Conservation (phyloP, 768 basidiomycete species). For the Mycena capillaripes region DNA sequence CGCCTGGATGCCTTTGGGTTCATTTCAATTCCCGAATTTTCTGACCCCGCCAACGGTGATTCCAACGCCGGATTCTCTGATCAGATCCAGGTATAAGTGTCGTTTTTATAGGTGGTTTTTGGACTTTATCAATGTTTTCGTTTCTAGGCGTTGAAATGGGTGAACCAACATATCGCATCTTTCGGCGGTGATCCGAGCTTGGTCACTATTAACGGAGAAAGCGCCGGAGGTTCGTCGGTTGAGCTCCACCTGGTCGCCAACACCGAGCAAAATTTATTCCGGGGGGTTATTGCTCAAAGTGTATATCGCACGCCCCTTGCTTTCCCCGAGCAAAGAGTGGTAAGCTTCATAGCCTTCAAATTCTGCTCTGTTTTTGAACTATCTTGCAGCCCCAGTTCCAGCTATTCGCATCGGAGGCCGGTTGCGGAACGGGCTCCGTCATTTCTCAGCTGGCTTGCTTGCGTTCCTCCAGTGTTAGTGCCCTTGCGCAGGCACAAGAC, state of each 20-base stretch:
- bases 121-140: too few relatives aligned
- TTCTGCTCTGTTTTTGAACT: not conserved
- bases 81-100: too few relatives aligned
- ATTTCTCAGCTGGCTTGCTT: constrained; percentile 59
- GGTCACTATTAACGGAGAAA: constrained; percentile 72
- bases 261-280: constrained; percentile 57
- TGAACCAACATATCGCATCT: constrained; percentile 68
- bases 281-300: constrained; percentile 73
- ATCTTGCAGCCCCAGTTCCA: constrained; percentile 64
- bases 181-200: constrained; percentile 76
- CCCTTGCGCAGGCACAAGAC: constrained; percentile 70
- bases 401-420: constrained; percentile 63
- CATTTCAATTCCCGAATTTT: constrained; percentile 64
- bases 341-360: constrained; percentile 39
- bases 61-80: constrained; percentile 70
- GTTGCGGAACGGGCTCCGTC: constrained; percentile 58
- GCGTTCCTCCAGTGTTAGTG: constrained; percentile 63
- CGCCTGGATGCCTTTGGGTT: constrained; percentile 76
- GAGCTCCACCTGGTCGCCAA: constrained; percentile 71
- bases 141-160: constrained; percentile 76
- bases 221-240: constrained; percentile 68
- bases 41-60: constrained; percentile 56
- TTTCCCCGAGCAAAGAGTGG: constrained; percentile 65
- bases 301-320: constrained; percentile 68
- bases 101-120: too few relatives aligned